These are phyloP conservation scores for Colletotrichum neosansevieriae DNA, from an alignment of 2,329 filamentous ascomycete species.

Conservation along the genomic window DNA sequence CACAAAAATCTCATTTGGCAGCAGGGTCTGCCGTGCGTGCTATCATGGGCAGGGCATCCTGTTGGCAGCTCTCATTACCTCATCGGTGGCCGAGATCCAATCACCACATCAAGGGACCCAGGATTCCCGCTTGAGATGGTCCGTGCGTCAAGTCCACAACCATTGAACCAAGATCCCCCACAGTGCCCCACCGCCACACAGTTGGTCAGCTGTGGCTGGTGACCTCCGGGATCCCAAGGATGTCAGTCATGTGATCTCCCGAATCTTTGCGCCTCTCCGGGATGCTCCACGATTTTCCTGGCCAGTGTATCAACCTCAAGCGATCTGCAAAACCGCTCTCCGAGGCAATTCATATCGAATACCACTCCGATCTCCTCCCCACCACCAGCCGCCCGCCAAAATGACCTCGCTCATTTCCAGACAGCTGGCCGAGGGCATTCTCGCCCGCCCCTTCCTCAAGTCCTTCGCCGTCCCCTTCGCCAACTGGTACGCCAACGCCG, in stretches of 20 bases:
- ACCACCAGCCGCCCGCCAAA: conserved; percentile 50
- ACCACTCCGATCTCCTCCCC: conserved; percentile 31
- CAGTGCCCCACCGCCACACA: background rate
- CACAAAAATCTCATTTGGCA: conserved; percentile 21
- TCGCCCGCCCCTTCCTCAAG: conserved; percentile 88
- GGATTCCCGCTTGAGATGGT: background rate
- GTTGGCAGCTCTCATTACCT: conserved; percentile 31
- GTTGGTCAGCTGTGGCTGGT: background rate
- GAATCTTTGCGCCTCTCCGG: conserved; percentile 40
- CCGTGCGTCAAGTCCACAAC: background rate
- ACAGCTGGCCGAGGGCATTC: conserved; percentile 54
- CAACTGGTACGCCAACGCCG: conserved; percentile 88
- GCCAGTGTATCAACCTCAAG: conserved; percentile 30
- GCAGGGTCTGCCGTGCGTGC: conserved; percentile 27
- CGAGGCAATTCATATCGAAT: conserved; percentile 39
- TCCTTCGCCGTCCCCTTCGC: conserved; percentile 84
- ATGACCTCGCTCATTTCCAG: conserved; percentile 70
- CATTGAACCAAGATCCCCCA: accelerated
- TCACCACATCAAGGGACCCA: conserved; percentile 3
- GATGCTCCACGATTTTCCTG: conserved; percentile 39
- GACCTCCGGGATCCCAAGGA: conserved; percentile 20
- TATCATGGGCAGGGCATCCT: conserved; percentile 24
- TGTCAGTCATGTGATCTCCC: conserved; percentile 37
- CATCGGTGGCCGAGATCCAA: conserved; percentile 24
- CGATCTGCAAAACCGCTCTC: conserved; percentile 39